These are phyloP conservation scores for Alternaria atra DNA, from an alignment of 2,329 filamentous ascomycete genomes.

Conservation along the genomic window DNA sequence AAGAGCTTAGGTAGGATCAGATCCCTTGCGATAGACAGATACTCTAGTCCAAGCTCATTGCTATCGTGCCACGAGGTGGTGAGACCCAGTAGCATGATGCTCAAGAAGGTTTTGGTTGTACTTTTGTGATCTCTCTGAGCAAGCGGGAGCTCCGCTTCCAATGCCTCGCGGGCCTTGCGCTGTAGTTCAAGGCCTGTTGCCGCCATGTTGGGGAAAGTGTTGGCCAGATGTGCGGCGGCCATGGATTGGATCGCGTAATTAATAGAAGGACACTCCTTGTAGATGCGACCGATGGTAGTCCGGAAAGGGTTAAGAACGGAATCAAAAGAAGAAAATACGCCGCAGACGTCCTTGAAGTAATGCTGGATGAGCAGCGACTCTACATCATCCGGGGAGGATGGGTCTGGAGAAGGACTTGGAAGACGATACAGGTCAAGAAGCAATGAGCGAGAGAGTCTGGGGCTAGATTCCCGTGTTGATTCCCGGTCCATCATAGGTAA, in stretches of 20 bases:
- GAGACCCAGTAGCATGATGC: constrained; percentile 66
- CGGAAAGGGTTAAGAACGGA: constrained; percentile 69
- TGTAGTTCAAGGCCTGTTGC: constrained; percentile 62
- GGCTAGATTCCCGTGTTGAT: constrained; percentile 34
- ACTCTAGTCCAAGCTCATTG: constrained; percentile 63
- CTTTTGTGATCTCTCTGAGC: constrained; percentile 52
- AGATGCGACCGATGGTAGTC: constrained; percentile 65
- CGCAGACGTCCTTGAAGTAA: constrained; percentile 70
- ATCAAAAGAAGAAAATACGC: constrained; percentile 71
- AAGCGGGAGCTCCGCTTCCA: constrained; percentile 59
- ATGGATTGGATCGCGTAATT: constrained; percentile 71
- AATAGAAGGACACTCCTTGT: constrained; percentile 66
- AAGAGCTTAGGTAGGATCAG: constrained; percentile 57
- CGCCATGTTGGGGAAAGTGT: constrained; percentile 64
- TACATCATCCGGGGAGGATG: constrained; percentile 54
- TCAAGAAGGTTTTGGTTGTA: constrained; percentile 64
- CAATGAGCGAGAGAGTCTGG: constrained; percentile 50
- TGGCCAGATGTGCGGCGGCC: constrained; percentile 68
- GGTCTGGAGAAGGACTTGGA: constrained; percentile 44
- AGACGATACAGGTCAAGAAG: constrained; percentile 51
- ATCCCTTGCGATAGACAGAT: constrained; percentile 59
- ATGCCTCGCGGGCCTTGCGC: constrained; percentile 61
- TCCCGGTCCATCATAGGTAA: constrained; percentile 25
- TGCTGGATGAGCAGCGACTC: constrained; percentile 68
- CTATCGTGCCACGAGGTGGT: constrained; percentile 69